phyloP scores from a whole-genome alignment of 345 rosid species.

The Conringia planisiliqua region DNA sequence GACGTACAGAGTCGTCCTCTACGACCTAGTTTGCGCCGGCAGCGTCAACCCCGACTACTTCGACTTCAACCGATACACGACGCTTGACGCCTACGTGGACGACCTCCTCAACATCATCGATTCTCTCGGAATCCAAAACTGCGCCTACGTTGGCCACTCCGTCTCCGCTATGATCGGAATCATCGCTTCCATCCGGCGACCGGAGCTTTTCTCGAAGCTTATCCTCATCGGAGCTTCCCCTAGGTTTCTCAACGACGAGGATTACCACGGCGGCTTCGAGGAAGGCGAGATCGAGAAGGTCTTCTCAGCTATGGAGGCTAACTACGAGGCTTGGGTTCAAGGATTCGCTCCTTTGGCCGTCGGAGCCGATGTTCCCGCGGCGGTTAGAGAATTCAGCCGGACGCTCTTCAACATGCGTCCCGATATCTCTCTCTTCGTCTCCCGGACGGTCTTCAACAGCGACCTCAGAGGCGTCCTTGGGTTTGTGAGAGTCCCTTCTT shows the following conservation, averaged over 20 bases:
- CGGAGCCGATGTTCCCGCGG: slow-evolving; percentile 77
- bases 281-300: slow-evolving; percentile 56
- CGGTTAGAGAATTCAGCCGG: slow-evolving; percentile 79
- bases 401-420: slow-evolving; percentile 92
- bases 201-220: slow-evolving; percentile 73
- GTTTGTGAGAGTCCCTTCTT: slow-evolving; percentile 55
- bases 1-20: slow-evolving; percentile 54
- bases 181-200: slow-evolving; percentile 76
- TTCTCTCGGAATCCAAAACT: slow-evolving; percentile 51
- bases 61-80: slow-evolving; percentile 54
- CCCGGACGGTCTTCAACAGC: slow-evolving; percentile 55
- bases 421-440: slow-evolving; percentile 66
- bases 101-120: slow-evolving; percentile 77
- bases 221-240: slow-evolving; percentile 81
- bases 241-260: slow-evolving; percentile 60
- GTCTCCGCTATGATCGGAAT: slow-evolving; percentile 88
- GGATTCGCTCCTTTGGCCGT: slow-evolving; percentile 75
- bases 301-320: slow-evolving; percentile 71
- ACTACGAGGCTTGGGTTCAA: slow-evolving; percentile 76
- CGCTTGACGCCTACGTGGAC: slow-evolving; percentile 72
- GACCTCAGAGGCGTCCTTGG: slow-evolving; percentile 74
- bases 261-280: slow-evolving; percentile 81
- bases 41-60: slow-evolving; percentile 82
- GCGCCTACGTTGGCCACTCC: slow-evolving; percentile 82
- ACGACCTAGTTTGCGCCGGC: slow-evolving; percentile 83